Evolutionary conservation across 805 yeast genomes (phyloP), one percentile per base, ranked within the genome.

Genomic region (Metschnikowia koreensis): DNA sequence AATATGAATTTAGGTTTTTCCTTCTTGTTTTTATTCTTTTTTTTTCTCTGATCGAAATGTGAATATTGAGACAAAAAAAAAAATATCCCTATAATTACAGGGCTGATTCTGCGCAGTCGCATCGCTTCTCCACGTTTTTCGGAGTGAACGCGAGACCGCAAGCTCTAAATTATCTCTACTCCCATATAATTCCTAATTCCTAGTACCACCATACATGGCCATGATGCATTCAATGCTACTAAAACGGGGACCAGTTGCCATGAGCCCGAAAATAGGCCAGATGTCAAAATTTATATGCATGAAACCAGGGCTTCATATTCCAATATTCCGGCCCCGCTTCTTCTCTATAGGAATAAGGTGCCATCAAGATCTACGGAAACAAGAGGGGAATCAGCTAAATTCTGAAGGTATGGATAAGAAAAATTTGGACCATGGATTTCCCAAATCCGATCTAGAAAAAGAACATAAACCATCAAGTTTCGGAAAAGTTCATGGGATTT

Each of bases 111-210:
- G 48, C 29, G 33, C 31, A 37, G 29, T 8, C 29, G 39, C 48
- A 40, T 34, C 50, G n/a, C 45, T 40, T 46, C 50, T 46, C 50
- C 50, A 41, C 50, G 45, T 42, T 40, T 27, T 40, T 46, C 27
- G 36, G 26, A 15, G 38, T 33, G 8, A 41, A 7, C 13, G 39
- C 7, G 22, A 28, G 33, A 15, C 44, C 11, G 17, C 26, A 28
- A 27, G 7, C 22, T 15, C 9, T 1, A 6, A 22, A 22, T 22
- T 22, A 41, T n/a, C 10, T n/a, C n/a, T n/a, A n/a, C n/a, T n/a
- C n/a, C n/a, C n/a, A n/a, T n/a, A n/a, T n/a, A n/a, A n/a, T n/a
- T n/a, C n/a, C n/a, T n/a, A n/a, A n/a, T n/a, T n/a, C n/a, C n/a
- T n/a, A n/a, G n/a, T n/a, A n/a, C 22, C 22, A 22, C 22, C 4